Evolutionary conservation across 2,329 filamentous ascomycete genomes (phyloP), one percentile per base, ranked within the genome.

Genomic region (Aureobasidium sp.): DNA sequence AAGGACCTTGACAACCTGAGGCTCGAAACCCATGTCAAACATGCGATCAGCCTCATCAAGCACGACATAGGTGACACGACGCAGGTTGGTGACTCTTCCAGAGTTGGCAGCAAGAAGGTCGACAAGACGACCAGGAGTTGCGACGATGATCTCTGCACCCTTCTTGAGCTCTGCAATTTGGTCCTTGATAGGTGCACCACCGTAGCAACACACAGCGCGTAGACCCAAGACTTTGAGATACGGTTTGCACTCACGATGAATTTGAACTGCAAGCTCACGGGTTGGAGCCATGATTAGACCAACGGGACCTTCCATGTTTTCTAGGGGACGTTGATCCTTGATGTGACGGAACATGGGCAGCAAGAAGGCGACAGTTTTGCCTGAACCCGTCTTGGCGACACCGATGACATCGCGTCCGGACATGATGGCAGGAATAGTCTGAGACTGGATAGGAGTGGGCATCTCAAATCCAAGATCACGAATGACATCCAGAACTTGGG

Each of bases 21-120:
- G 93, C 74, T 96, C 93, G 70, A 99, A 99, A 15, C 94, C 94
- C 94, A 99, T 97, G 73, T 99, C 94, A 61, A 97, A 96, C 94
- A 99, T 97, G 64, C 94, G 88, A 74, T 99, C 94, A 50, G 94
- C 94, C 75, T 99, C 94, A 71, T 99, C 94, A 40, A 99, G 83
- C 11, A 99, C 94, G 25, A 96, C 85, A 71, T 97, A 99, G 0
- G 90, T 94, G 13, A 96, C 90, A 64, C 94, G 84, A 66, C 83
- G 85, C 60, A 99, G 79, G 69, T 95, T 97, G 13, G 93, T 95
- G 10, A 97, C 92, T 64, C 92, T 85, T n/a, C 93, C 93, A 65
- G 89, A 87, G 70, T 97, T 99, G 55, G 92, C 91, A 42, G 91
- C 90, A 33, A 99, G 79, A 19, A 99, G 82, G 78, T 99, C 94